phyloP scores from a whole-genome alignment of 352 stramenopile genomes.

The Phytopythium mirpurense region DNA sequence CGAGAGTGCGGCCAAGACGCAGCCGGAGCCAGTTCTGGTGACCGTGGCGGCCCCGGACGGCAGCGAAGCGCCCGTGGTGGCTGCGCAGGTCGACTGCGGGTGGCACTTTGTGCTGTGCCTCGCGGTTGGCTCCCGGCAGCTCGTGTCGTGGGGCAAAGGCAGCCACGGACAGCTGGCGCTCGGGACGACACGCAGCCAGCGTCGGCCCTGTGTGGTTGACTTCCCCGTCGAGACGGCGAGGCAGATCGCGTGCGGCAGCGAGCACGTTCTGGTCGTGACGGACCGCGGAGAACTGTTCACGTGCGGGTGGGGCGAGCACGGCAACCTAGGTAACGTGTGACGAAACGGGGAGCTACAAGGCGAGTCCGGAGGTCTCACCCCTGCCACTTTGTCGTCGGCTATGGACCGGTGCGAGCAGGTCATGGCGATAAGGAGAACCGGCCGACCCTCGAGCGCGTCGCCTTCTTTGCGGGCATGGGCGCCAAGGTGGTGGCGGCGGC shows the following conservation, averaged over 20 bases:
- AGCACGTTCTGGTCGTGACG: conserved; percentile 62
- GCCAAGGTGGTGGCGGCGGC: conserved; percentile 27
- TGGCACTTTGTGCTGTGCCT: conserved; percentile 79
- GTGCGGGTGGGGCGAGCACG: conserved; percentile 81
- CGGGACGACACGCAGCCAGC: conserved; percentile 15
- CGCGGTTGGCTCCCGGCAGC: conserved; percentile 8
- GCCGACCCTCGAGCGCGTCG: conserved; percentile 27
- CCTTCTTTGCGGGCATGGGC: conserved; percentile 32
- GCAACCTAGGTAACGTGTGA: conserved; percentile 53
- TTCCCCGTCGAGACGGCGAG: conserved; percentile 22
- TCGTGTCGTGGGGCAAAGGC: conserved; percentile 73
- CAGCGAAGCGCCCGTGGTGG: conserved; percentile 14
- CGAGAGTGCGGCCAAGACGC: conserved; percentile 15
- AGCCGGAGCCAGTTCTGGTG: conserved; percentile 22
- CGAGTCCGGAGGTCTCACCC: too few species aligned
- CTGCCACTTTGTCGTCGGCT: too few species aligned
- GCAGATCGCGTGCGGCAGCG: conserved; percentile 66
- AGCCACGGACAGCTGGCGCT: conserved; percentile 66
- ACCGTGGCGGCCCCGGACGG: conserved; percentile 2
- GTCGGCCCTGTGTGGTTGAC: conserved; percentile 10
- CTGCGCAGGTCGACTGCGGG: conserved; percentile 42
- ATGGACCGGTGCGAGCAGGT: conserved; percentile 25
- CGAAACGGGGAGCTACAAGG: not conserved
- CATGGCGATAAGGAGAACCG: conserved; percentile 50
- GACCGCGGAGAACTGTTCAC: conserved; percentile 53